phyloP scores from a whole-genome alignment of 352 stramenopile species.

The Peronospora belbahrii region DNA sequence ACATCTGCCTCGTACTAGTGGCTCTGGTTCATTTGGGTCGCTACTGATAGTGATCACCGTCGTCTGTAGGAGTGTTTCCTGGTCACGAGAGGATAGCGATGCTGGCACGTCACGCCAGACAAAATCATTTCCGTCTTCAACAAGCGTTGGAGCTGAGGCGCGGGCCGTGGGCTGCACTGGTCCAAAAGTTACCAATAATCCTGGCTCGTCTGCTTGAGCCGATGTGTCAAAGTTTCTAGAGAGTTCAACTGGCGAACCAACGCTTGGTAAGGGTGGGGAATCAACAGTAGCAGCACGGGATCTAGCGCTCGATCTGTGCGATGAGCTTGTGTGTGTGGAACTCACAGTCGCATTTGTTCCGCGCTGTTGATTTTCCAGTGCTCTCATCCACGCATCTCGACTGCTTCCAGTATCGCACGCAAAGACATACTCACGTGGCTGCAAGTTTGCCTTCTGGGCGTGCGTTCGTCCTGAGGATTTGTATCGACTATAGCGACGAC shows the following conservation, averaged over 20 bases:
- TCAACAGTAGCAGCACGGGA: conserved; percentile 3
- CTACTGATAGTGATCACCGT: conserved; percentile 21
- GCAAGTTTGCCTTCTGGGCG: conserved; percentile 16
- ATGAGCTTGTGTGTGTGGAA: conserved; percentile 6
- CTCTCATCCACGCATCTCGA: conserved; percentile 33
- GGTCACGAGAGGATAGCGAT: not conserved
- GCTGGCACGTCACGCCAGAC: conserved; percentile 8
- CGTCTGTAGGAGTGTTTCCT: conserved; percentile 15
- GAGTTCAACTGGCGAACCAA: not conserved
- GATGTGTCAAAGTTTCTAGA: not conserved
- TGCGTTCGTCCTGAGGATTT: conserved; percentile 24
- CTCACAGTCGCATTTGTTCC: conserved; percentile 8
- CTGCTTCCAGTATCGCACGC: conserved; percentile 28
- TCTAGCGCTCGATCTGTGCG: conserved; percentile 5
- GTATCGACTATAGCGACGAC: conserved; percentile 28
- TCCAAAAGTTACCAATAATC: conserved; percentile 1
- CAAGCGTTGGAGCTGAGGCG: conserved; percentile 21
- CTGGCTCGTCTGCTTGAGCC: conserved; percentile 1
- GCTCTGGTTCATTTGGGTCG: conserved; percentile 17
- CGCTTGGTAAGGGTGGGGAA: not conserved
- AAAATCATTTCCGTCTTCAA: conserved; percentile 17
- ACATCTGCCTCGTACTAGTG: conserved; percentile 22
- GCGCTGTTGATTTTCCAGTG: conserved; percentile 17
- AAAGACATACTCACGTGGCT: conserved; percentile 29
- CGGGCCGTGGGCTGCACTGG: not conserved